Conservation (phyloP, 2,329 filamentous ascomycete species). For the Phyllachora maydis region DNA sequence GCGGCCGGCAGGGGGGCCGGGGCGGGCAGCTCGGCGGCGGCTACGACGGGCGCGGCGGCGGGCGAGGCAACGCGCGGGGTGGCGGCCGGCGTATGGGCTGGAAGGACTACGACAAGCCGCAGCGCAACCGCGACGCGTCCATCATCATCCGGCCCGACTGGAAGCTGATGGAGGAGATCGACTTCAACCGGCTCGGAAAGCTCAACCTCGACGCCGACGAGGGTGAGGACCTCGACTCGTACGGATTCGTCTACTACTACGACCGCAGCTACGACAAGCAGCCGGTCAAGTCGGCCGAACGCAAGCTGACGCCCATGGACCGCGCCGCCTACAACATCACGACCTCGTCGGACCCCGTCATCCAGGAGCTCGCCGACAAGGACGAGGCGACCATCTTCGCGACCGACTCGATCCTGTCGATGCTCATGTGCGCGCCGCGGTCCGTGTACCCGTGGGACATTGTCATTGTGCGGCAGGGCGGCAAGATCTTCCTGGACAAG, state of each 20-base stretch:
- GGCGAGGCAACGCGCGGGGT: constrained; percentile 45
- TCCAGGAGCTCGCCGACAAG: constrained; percentile 91
- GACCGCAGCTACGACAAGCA: constrained; percentile 90
- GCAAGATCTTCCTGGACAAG: constrained; percentile 99
- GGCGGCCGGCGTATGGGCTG: constrained; percentile 82
- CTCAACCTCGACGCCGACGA: constrained; percentile 89
- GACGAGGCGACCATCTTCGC: constrained; percentile 93
- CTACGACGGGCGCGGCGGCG: constrained; percentile 51
- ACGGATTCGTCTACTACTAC: constrained; percentile 97
- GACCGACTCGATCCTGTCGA: constrained; percentile 90
- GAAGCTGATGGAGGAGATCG: constrained; percentile 92
- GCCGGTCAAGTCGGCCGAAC: constrained; percentile 72
- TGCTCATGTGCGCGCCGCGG: constrained; percentile 96
- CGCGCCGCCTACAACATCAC: constrained; percentile 96
- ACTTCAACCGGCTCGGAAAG: constrained; percentile 88
- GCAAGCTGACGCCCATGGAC: constrained; percentile 73
- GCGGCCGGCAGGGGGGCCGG: constrained; percentile 51
- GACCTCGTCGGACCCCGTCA: constrained; percentile 85
- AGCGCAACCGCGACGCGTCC: constrained; percentile 86
- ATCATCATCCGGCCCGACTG: constrained; percentile 94
- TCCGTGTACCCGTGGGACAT: constrained; percentile 98
- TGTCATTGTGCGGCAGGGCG: constrained; percentile 76
- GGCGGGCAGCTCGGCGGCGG: constrained; percentile 32
- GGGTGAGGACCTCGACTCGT: constrained; percentile 85
- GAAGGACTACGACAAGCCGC: constrained; percentile 97